A percentile compares a stretch with the other conserved stretches of the same genome.
These are phyloP conservation scores for Aspergillus arachidicola DNA, from an alignment of 2,329 filamentous ascomycete species.

Conservation along the genomic window DNA sequence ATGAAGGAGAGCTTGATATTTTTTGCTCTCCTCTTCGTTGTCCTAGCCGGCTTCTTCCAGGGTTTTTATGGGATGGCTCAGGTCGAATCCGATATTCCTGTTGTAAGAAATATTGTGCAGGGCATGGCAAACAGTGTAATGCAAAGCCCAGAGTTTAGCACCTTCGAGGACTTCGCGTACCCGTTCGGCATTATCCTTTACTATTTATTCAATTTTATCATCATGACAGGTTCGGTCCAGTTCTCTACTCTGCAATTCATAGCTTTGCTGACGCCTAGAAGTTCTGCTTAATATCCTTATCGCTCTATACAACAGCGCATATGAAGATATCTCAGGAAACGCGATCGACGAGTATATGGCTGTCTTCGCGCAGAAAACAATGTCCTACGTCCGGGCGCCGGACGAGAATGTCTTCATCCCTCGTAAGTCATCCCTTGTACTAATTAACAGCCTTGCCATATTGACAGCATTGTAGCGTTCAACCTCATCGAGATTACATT, in stretches of 20 bases:
- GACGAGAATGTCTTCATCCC: constrained; percentile 99
- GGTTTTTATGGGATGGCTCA: constrained; percentile 91
- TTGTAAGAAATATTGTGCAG: constrained; percentile 48
- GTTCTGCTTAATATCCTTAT: constrained; percentile 94
- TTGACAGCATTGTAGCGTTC: constrained; percentile 57
- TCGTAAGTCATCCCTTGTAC: constrained; percentile 45
- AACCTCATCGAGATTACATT: constrained; percentile 88
- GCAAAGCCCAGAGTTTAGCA: constrained; percentile 85
- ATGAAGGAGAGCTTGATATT: constrained; percentile 95
- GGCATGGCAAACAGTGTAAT: constrained; percentile 84
- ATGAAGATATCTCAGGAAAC: constrained; percentile 90
- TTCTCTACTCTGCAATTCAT: neutral
- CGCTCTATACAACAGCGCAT: constrained; percentile 93
- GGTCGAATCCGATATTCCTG: constrained; percentile 67
- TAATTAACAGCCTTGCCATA: neutral
- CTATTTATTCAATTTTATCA: constrained; percentile 95
- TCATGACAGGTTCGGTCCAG: constrained; percentile 68
- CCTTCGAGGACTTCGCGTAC: constrained; percentile 86
- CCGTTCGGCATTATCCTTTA: constrained; percentile 95
- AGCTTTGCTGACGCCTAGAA: constrained; percentile 16
- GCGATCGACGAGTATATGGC: constrained; percentile 95
- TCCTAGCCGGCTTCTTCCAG: constrained; percentile 80
- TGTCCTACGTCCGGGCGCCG: constrained; percentile 94
- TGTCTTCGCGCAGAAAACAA: constrained; percentile 88
- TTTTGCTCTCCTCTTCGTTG: constrained; percentile 83